Base-by-base conservation (phyloP, 129 eudicot species). In the Lonicera japonica region DNA sequence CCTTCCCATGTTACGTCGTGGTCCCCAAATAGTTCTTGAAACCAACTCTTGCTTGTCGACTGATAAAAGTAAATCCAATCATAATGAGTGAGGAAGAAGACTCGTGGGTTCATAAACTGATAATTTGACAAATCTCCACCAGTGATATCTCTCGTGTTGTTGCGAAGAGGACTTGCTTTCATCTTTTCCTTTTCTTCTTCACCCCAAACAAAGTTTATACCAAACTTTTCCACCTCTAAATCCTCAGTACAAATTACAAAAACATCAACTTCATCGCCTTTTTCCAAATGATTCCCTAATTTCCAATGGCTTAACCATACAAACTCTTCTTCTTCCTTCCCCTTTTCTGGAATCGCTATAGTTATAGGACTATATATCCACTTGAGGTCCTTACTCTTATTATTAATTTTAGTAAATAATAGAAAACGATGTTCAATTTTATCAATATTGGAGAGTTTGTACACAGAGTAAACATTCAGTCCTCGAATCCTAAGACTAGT, bases 271-370 rank as follows among this genome's bases (percentile, higher is more conserved):
- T 23, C 57, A 47, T 63, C 67, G 19, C 56, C 67, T 22, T 1
- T 4, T 25, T 8, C 56, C 45, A 47, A 0, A 8, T 47, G 21
- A 19, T 47, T 24, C 22, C 56, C 16, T 0, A 46, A 47, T 19
- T 24, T 63, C 56, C 21, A 63, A 0, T 8, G 56, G 56, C 67
- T 47, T 63, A 63, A 16, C 57, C 67, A 63, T 46, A 29, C 45
- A 56, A 63, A 39, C n/a, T n/a, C n/a, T 14, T 25, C 11, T 1
- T 29, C 36, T 29, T 29, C 36, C 22, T 63, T n/a, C n/a, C n/a
- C n/a, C 15, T 25, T 41, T 24, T 63, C 24, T 8, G 67, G 45
- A 10, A 63, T 63, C 20, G 41, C 67, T 5, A 0, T 16, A 47
- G 5, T 45, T 0, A 0, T 0, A 14, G 67, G 67, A 2, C 5